phyloP scores from a whole-genome alignment of 106 monocot genomes.

The Ottelia alismoides region DNA sequence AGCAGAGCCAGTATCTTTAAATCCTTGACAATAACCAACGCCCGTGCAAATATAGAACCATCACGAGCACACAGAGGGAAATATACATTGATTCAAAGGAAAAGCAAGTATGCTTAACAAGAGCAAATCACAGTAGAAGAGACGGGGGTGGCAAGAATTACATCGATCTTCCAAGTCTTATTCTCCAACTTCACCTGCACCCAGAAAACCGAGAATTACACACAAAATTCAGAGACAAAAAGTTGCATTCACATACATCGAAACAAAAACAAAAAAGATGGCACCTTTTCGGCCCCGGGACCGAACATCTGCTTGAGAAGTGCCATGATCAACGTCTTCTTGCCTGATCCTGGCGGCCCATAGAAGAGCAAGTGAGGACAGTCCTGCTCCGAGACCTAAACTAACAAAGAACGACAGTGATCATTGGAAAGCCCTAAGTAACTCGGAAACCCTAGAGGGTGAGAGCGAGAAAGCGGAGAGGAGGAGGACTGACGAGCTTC shows the following conservation, averaged over 20 bases:
- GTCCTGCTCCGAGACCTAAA: constrained; percentile 86
- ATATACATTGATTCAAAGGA: too few species aligned
- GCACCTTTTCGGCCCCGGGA: constrained; percentile 69
- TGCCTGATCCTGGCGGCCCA: constrained; percentile 86
- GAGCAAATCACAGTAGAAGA: too few species aligned
- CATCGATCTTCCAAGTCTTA: constrained; percentile 90
- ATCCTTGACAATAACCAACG: too few species aligned
- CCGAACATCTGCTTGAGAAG: constrained; percentile 93
- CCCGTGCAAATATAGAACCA: too few species aligned
- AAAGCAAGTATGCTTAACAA: too few species aligned
- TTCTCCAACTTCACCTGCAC: constrained; percentile 95
- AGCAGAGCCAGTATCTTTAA: too few species aligned
- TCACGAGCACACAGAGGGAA: too few species aligned
- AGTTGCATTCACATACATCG: neutral
- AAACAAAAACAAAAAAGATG: constrained; percentile 1
- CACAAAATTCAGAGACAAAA: too few species aligned
- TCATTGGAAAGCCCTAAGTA: neutral
- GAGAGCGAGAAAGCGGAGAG: neutral
- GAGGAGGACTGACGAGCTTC: constrained; percentile 42
- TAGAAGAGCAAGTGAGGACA: constrained; percentile 94
- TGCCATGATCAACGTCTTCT: constrained; percentile 94
- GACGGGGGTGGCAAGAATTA: constrained; percentile 19
- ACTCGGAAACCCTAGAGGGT: neutral
- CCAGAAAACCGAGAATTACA: neutral
- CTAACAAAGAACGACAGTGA: constrained; percentile 2